Conservation (phyloP, 225 moss, liverwort and hornwort genomes). For the Asterella californica region DNA sequence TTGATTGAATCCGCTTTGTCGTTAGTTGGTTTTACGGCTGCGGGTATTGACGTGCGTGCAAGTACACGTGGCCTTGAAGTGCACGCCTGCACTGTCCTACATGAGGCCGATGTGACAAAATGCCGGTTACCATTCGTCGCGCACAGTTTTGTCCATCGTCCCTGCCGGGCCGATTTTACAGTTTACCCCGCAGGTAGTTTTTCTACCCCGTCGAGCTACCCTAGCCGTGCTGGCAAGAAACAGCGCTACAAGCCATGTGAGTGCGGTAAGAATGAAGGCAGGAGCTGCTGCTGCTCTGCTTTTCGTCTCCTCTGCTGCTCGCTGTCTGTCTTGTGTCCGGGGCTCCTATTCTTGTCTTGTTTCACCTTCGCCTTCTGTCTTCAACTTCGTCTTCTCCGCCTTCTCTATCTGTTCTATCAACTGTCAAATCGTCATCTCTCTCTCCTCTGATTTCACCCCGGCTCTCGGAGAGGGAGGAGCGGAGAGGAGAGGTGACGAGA, state of each 20-base stretch:
- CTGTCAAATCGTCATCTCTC: background rate
- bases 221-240: too few species aligned
- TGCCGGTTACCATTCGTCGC: background rate
- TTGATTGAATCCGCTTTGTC: background rate
- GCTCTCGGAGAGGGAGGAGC: too few species aligned
- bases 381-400: slow-evolving; percentile 2
- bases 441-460: background rate
- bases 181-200: too few species aligned
- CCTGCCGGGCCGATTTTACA: too few species aligned
- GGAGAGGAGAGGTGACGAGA: background rate
- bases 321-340: background rate
- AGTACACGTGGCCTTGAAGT: background rate
- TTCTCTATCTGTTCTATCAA: slow-evolving; percentile 1
- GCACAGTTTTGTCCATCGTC: background rate
- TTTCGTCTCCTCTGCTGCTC: slow-evolving; percentile 4
- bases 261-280: too few species aligned
- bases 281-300: too few species aligned
- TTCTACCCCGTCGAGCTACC: too few species aligned
- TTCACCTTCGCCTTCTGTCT: slow-evolving; percentile 3
- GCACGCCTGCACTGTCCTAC: background rate
- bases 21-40: background rate
- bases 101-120: background rate
- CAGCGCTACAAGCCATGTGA: too few species aligned
- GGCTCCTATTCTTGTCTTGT: background rate
- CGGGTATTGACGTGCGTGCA: background rate